Evolutionary conservation across 345 rosid species (phyloP).

Genomic region (Citrus maxima): DNA sequence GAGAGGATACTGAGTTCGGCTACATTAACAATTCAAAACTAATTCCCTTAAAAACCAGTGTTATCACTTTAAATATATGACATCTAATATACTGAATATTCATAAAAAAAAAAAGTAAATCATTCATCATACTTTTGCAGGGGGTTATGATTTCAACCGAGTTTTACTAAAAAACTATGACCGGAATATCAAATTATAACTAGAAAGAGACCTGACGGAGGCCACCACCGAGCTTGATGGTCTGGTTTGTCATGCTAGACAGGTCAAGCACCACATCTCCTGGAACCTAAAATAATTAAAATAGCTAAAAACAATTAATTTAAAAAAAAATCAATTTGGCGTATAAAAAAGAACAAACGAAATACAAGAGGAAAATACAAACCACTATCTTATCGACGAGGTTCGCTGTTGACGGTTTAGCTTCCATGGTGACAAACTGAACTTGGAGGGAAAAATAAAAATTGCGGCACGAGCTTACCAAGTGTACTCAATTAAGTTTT

Average conservation of each 20-base stretch:
- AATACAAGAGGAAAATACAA: constrained; percentile 14
- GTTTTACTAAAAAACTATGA: not conserved
- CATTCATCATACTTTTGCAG: not conserved
- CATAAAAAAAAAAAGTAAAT: not conserved
- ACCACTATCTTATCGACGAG: constrained; percentile 58
- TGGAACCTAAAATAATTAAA: constrained; percentile 44
- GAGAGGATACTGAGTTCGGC: not conserved
- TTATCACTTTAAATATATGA: not conserved
- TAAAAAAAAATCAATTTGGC: not conserved
- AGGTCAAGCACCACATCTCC: constrained; percentile 87
- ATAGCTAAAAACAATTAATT: not conserved
- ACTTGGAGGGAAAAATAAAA: no score
- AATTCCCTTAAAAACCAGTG: not conserved
- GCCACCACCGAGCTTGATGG: constrained; percentile 85
- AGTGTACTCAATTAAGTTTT: no score
- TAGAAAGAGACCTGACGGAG: constrained; percentile 64
- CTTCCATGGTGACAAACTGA: constrained; percentile 32
- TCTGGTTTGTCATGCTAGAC: constrained; percentile 63
- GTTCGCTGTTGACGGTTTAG: constrained; percentile 28
- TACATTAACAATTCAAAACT: not conserved
- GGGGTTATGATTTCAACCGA: not conserved
- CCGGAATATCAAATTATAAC: not conserved
- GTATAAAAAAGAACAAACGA: not conserved
- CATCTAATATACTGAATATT: not conserved
- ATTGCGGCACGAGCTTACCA: no score